Percentiles rank a stretch among this genome's conserved stretches.
phyloP scores from a whole-genome alignment of 495 filamentous ascomycete genomes.

The Cercophora sp. region DNA sequence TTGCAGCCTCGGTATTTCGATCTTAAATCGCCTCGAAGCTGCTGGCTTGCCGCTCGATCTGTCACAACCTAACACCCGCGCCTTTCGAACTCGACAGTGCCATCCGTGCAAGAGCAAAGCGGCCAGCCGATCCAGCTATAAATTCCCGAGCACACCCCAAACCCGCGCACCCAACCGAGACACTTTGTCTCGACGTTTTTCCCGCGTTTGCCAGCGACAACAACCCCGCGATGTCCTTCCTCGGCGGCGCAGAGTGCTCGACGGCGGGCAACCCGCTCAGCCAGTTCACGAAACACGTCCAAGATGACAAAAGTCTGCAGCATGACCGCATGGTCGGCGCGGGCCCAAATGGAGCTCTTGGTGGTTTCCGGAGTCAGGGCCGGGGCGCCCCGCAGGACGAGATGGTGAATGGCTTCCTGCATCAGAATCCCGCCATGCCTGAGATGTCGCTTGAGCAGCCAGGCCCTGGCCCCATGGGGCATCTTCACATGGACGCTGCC shows the following conservation, averaged over 20 bases:
- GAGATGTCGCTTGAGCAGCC: slow-evolving; percentile 41
- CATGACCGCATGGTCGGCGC: slow-evolving; percentile 78
- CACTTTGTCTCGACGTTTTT: no score
- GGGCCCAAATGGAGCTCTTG: slow-evolving; percentile 47
- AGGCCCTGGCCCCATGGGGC: slow-evolving; percentile 30
- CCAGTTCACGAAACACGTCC: slow-evolving; percentile 92
- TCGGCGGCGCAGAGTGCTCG: slow-evolving; percentile 94
- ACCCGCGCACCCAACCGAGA: no score
- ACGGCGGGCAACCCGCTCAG: slow-evolving; percentile 92
- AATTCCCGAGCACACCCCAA: no score
- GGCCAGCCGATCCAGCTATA: no score
- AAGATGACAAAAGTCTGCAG: slow-evolving; percentile 91
- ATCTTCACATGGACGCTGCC: slow-evolving; percentile 36
- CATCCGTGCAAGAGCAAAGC: no score
- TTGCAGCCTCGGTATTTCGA: no score
- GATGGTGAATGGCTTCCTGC: slow-evolving; percentile 93
- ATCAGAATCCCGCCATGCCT: slow-evolving; percentile 54
- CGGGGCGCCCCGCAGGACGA: slow-evolving; percentile 43
- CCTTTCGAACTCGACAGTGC: no score
- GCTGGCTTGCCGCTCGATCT: no score
- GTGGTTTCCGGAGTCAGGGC: slow-evolving; percentile 41
- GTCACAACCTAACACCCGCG: no score
- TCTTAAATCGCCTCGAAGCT: no score
- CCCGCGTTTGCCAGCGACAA: neutral
- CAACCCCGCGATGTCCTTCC: slow-evolving; percentile 73